A percentile compares a stretch with the other conserved stretches of the same genome.
Evolutionary conservation across 192 early-diverging fungal species (phyloP).

Genomic region (Dimargaris xerosporica): DNA sequence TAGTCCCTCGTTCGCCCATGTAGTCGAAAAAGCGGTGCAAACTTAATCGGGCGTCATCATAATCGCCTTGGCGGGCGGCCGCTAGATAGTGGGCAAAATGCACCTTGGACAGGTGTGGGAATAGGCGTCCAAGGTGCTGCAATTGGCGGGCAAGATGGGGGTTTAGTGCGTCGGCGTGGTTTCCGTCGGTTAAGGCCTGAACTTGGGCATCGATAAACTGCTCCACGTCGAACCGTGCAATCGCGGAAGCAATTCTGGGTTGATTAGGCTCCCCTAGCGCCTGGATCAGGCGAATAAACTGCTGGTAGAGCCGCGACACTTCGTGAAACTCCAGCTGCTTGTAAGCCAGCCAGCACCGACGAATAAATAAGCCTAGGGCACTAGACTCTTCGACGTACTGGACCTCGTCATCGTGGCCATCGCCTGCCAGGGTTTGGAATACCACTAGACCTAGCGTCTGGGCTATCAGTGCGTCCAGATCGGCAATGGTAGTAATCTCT

Average conservation of each 20-base stretch:
- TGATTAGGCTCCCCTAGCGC: too few species aligned
- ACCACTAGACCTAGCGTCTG: neutral
- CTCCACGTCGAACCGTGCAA: neutral
- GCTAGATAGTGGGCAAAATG: neutral
- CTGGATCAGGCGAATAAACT: neutral
- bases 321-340: neutral
- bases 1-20: neutral
- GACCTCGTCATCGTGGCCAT: neutral
- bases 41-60: neutral
- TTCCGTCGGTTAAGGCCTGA: neutral
- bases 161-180: neutral
- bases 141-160: neutral
- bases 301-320: neutral
- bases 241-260: neutral
- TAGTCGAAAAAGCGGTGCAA: slow-evolving; percentile 4
- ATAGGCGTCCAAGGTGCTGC: neutral
- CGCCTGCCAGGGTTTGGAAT: neutral
- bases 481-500: neutral
- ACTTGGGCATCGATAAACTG: slow-evolving; percentile 4
- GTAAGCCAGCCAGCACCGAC: neutral
- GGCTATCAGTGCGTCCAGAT: neutral
- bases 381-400: neutral
- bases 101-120: neutral
- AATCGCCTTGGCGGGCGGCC: neutral
- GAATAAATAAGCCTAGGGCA: neutral